Evolutionary conservation across 2,329 filamentous ascomycete species (phyloP), one percentile per base, ranked within the genome.

Genomic region (Penicillium decumbens): DNA sequence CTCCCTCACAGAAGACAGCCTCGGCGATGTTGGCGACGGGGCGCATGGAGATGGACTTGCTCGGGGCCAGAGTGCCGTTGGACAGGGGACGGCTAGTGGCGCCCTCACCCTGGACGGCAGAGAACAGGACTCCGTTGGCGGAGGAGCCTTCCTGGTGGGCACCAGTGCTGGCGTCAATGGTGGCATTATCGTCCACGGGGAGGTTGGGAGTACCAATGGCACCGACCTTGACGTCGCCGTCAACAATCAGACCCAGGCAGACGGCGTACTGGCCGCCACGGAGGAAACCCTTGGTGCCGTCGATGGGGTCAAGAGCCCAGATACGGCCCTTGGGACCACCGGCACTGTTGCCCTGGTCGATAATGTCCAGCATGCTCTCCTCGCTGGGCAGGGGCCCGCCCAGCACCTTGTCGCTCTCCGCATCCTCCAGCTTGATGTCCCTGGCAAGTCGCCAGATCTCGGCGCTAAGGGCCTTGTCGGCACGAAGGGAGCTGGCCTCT

Each of bases 221-320:
- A 59, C 93, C 93, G 54, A 96, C 89, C 69, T 91, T 89, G 63
- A 97, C 90, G 61, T 95, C 83, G 45, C 92, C 93, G 65, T 97
- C 90, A 25, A 95, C 88, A 75, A 98, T 86, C 62, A 98, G 78
- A 30, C 82, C 93, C 4, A 98, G 80, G 68, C 92, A 96, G 46
- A 98, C 90, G 47, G 93, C 95, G 68, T 98, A 98, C 75, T 98
- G 93, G 33, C 91, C 95, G 45, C 93, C 93, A 55, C 95, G 83
- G 53, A 98, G 77, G 76, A 98, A 98, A 27, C 93, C 95, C 75
- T 96, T 95, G 46, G 93, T 98, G 58, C 93, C 93, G 71, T 98
- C 93, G 55, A 98, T 96, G 51, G 93, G 93, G 72, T 98, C 93
- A 49, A 98, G 84, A 35, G 92, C 88, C 93, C 93, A 98, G 70